phyloP scores from a whole-genome alignment of 805 yeast genomes.

The Wickerhamia fluorescens region DNA sequence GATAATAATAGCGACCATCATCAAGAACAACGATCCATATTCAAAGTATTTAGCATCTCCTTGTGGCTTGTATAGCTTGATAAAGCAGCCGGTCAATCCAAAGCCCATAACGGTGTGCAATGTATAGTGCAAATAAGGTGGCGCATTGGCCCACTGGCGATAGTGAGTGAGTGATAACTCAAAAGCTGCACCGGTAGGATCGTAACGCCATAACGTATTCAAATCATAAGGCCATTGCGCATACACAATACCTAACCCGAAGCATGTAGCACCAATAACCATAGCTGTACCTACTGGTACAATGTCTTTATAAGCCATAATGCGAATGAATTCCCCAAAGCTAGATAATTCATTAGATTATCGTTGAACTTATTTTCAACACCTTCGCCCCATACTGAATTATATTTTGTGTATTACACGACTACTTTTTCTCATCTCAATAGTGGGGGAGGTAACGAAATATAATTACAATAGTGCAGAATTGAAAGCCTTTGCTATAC shows the following conservation, averaged over 20 bases:
- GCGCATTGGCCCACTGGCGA: slow-evolving; percentile 61
- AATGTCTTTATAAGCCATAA: slow-evolving; percentile 34
- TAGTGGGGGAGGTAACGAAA: too few species aligned
- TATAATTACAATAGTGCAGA: too few species aligned
- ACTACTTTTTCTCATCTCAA: too few species aligned
- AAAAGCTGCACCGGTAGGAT: slow-evolving; percentile 40
- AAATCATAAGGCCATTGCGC: slow-evolving; percentile 80
- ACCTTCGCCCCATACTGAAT: too few species aligned
- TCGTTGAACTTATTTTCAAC: too few species aligned
- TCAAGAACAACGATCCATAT: slow-evolving; percentile 75
- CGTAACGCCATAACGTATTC: slow-evolving; percentile 60
- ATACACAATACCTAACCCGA: slow-evolving; percentile 72
- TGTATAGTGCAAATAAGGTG: slow-evolving; percentile 49
- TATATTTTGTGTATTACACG: too few species aligned
- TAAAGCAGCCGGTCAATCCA: slow-evolving; percentile 66
- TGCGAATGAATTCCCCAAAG: too few species aligned
- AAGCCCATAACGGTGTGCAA: slow-evolving; percentile 55
- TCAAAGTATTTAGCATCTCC: slow-evolving; percentile 84
- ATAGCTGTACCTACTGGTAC: slow-evolving; percentile 40
- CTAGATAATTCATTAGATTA: too few species aligned
- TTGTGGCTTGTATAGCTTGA: slow-evolving; percentile 80
- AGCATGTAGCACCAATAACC: slow-evolving; percentile 53
- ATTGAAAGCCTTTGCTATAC: too few species aligned
- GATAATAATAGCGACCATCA: slow-evolving; percentile 65
- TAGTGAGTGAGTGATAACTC: slow-evolving; percentile 66